These are phyloP conservation scores for Strigomonas culicis DNA, from an alignment of 208 protist species.

Conservation along the genomic window DNA sequence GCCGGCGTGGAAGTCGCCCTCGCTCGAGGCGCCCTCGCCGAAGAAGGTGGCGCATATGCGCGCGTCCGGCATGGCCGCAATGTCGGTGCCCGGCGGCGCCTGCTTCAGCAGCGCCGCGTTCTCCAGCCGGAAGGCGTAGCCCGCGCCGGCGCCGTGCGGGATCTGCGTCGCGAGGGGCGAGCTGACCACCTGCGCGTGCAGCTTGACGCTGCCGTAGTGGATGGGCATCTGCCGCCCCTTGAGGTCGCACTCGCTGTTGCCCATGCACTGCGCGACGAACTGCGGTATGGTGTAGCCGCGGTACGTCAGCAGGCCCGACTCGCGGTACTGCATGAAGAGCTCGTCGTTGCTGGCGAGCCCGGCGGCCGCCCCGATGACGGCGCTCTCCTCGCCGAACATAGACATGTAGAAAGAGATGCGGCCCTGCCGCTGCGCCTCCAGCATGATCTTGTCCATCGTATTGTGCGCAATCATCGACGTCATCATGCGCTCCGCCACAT, in stretches of 20 bases:
- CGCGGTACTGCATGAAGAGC: slow-evolving; percentile 95
- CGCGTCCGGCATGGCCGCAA: slow-evolving; percentile 22
- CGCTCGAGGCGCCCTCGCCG: slow-evolving; percentile 95
- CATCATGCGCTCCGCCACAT: slow-evolving; percentile 81
- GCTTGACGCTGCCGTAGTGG: slow-evolving; percentile 93
- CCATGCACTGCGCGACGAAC: slow-evolving; percentile 96
- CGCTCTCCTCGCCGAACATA: slow-evolving; percentile 94
- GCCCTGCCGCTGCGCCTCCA: slow-evolving; percentile 93
- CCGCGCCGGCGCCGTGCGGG: slow-evolving; percentile 92
- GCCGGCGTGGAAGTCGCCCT: slow-evolving; percentile 97
- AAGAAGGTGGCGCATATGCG: slow-evolving; percentile 93
- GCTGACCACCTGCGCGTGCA: slow-evolving; percentile 95
- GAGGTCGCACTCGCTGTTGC: slow-evolving; percentile 79
- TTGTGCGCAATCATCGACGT: slow-evolving; percentile 90
- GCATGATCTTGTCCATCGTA: slow-evolving; percentile 92
- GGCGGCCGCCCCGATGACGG: slow-evolving; percentile 86
- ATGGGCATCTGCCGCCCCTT: slow-evolving; percentile 98
- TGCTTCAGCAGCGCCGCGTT: slow-evolving; percentile 43
- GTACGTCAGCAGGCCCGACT: slow-evolving; percentile 71
- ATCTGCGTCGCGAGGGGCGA: slow-evolving; percentile 97
- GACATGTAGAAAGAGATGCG: slow-evolving; percentile 98
- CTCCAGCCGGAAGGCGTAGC: slow-evolving; percentile 92
- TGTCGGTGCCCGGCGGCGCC: slow-evolving; percentile 19
- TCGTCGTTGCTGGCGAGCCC: slow-evolving; percentile 89
- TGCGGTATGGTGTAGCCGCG: slow-evolving; percentile 91